Conservation (phyloP, 306 rosid species). For the Cucumis melo region DNA sequence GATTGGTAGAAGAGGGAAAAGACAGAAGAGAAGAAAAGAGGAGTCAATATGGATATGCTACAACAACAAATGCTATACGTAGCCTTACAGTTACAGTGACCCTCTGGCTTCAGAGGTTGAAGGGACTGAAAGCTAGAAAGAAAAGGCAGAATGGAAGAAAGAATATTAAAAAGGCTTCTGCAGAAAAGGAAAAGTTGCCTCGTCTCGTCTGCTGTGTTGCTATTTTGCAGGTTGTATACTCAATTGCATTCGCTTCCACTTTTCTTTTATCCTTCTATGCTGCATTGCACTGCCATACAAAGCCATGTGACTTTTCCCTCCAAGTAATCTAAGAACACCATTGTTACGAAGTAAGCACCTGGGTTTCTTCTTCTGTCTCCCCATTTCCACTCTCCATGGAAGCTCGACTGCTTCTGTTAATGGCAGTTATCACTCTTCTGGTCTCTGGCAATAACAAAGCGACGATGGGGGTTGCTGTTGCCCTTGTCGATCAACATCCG, state of each 20-base stretch:
- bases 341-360: background rate
- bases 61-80: background rate
- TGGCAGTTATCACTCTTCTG: background rate
- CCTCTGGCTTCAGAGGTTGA: background rate
- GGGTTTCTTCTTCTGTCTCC: background rate
- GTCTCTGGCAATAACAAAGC: background rate
- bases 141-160: conserved; percentile 4
- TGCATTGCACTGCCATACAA: background rate
- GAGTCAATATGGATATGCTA: background rate
- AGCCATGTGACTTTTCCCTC: background rate
- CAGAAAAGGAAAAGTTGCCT: background rate
- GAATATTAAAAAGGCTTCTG: background rate
- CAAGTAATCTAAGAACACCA: background rate
- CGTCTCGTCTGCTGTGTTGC: conserved; percentile 6
- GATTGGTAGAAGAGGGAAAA: background rate
- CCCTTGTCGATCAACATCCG: background rate
- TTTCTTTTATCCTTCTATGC: background rate
- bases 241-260: background rate
- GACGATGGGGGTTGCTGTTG: background rate
- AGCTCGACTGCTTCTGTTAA: background rate
- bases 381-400: background rate
- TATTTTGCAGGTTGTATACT: conserved; percentile 4
- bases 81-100: background rate
- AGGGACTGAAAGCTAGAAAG: conserved; percentile 8
- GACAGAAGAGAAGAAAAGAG: background rate